A percentile compares a stretch with the other conserved stretches of the same genome.
Conservation (phyloP, 805 yeast genomes). For the Yarrowia phangngaensis region DNA sequence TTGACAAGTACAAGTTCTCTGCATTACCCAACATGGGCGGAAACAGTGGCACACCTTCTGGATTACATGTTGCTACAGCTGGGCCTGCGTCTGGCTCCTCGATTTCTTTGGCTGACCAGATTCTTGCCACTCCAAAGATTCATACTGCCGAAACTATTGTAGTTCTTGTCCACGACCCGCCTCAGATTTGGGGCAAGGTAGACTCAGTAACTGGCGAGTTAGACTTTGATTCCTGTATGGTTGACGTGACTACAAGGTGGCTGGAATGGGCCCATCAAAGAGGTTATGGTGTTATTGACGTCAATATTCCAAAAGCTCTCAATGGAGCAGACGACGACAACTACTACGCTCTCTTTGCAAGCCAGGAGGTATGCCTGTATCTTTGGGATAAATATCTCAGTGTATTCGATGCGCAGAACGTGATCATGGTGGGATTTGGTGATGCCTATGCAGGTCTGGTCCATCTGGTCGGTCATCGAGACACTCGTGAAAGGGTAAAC, state of each 20-base stretch:
- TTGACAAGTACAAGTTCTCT: constrained; percentile 56
- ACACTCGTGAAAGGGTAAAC: constrained; percentile 57
- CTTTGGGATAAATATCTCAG: constrained; percentile 89
- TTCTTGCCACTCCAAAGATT: constrained; percentile 67
- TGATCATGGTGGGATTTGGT: constrained; percentile 83
- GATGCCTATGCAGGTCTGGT: constrained; percentile 84
- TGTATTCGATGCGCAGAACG: constrained; percentile 64
- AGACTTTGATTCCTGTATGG: constrained; percentile 67
- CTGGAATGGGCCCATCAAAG: constrained; percentile 61
- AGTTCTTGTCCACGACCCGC: constrained; percentile 81
- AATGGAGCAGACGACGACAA: constrained; percentile 45
- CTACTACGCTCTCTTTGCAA: constrained; percentile 55
- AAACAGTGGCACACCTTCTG: constrained; percentile 19
- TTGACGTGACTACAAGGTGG: constrained; percentile 68
- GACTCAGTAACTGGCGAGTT: constrained; percentile 77
- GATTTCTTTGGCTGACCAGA: constrained; percentile 55
- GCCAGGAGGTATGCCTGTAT: constrained; percentile 74
- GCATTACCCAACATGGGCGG: constrained; percentile 52
- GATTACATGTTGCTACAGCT: constrained; percentile 27
- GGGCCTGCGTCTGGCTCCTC: constrained; percentile 37
- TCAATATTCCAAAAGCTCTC: constrained; percentile 65
- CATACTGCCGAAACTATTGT: constrained; percentile 57
- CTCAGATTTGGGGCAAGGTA: constrained; percentile 84
- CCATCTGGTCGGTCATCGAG: constrained; percentile 81
- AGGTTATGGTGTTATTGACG: constrained; percentile 76